Base-by-base conservation (phyloP, 2,329 filamentous ascomycete species). In the Colletotrichum lindemuthianum region DNA sequence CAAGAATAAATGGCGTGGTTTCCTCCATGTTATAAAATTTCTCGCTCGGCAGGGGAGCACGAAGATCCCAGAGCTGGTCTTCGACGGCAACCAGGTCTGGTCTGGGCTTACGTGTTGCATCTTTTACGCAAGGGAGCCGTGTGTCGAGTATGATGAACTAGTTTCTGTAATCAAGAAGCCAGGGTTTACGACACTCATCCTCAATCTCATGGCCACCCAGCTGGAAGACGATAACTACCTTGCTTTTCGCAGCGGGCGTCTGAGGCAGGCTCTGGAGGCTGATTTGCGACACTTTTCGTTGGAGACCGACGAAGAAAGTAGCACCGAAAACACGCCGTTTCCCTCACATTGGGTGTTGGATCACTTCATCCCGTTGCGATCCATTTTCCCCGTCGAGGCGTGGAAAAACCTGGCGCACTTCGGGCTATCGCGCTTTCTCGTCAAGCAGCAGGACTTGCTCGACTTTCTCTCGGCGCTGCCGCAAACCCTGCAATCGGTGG, bases 41-140 rank as follows among this genome's bases (percentile, higher is more conserved):
- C 68, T 78, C 10, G 69, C 73, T 1, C 50, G 68, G 55, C 43
- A 45, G n/a, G 11, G 2, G 10, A 9, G 9, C 47, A 11, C 45
- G 4, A 60, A 63, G 5, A 57, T 82, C 12, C 65, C 73, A 2
- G 78, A 79, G 51, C 66, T 82, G 2, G 40, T 75, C 6, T 13
- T 81, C 6, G 74, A 80, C 50, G 69, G 65, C 3, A 67, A 74
- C 48, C 47, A 67, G 10, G 60, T 78, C 6, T 8, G 58, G 2
- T 76, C 72, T 0, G 76, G 76, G 1, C 65, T 80, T 0, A 76
- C 71, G 11, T 72, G 68, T 24, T 67, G 65, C n/a, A 65, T 77
- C 8, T 76, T 78, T 53, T 68, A 72, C 6, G 13, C 53, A 13
- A n/a, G 33, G 3, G 59, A 69, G 36, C 64, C 66, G 6, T 70